Evolutionary conservation across 306 rosid genomes (phyloP).

Genomic region (Cyamopsis tetragonoloba): DNA sequence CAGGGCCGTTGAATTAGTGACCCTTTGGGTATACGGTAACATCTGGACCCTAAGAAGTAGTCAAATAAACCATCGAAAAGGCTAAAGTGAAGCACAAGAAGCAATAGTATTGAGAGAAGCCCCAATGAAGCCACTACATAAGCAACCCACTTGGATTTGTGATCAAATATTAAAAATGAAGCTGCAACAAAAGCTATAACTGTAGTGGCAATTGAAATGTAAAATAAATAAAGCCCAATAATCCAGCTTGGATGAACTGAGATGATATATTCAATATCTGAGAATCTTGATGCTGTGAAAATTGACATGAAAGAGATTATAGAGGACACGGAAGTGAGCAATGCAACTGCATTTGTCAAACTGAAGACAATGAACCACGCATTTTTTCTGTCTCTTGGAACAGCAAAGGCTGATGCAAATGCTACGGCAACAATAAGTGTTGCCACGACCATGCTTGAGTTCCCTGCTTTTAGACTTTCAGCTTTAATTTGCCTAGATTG

Average conservation of each 20-base stretch:
- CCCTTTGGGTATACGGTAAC: not conserved
- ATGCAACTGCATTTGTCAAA: not conserved
- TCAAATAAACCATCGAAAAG: not conserved
- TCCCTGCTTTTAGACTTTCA: not conserved
- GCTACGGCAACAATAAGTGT: not conserved
- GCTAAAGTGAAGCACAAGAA: not conserved
- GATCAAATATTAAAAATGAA: constrained; percentile 7
- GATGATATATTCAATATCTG: not conserved
- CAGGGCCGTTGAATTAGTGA: no score
- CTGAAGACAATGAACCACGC: not conserved
- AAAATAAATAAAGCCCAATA: not conserved
- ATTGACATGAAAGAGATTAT: not conserved
- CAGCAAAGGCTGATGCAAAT: not conserved
- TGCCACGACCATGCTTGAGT: constrained; percentile 1
- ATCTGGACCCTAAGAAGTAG: not conserved
- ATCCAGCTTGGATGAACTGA: not conserved
- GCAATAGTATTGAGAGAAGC: not conserved
- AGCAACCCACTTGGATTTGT: not conserved
- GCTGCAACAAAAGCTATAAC: not conserved
- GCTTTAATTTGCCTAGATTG: not conserved
- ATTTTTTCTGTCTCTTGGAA: not conserved
- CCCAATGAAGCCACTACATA: not conserved
- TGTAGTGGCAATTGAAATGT: not conserved
- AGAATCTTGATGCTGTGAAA: not conserved
- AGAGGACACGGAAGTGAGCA: not conserved